phyloP scores from a whole-genome alignment of 257 asterid genomes.

The Coffea canephora region DNA sequence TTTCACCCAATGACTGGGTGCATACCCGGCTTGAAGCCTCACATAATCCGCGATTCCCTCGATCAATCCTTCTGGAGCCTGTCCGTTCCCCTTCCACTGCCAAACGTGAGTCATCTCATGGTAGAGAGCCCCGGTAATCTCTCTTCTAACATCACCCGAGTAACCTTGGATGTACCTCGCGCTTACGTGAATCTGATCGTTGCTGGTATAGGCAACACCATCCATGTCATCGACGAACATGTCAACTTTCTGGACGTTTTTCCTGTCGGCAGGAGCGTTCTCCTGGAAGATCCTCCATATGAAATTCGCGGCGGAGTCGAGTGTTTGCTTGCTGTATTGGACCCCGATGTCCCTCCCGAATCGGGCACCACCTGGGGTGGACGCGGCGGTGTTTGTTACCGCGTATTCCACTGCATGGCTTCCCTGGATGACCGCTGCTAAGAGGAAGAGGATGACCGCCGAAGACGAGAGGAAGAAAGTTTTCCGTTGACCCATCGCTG shows the following conservation, averaged over 20 bases:
- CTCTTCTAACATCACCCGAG: constrained; percentile 33
- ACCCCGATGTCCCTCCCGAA: constrained; percentile 47
- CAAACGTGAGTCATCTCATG: constrained; percentile 63
- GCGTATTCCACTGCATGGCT: not conserved
- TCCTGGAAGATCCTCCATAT: constrained; percentile 46
- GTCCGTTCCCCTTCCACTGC: constrained; percentile 62
- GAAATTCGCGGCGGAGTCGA: constrained; percentile 32
- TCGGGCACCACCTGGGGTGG: constrained; percentile 53
- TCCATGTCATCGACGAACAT: constrained; percentile 52
- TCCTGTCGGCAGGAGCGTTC: constrained; percentile 31
- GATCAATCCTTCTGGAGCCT: constrained; percentile 43
- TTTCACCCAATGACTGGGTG: constrained; percentile 52
- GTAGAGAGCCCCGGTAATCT: constrained; percentile 48
- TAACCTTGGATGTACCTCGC: constrained; percentile 39
- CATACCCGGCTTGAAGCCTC: constrained; percentile 50
- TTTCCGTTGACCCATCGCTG: not conserved
- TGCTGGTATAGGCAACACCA: constrained; percentile 43
- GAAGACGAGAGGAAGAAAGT: not conserved
- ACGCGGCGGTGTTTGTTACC: constrained; percentile 35
- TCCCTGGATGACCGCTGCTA: not conserved
- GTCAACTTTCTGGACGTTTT: constrained; percentile 31
- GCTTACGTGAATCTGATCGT: constrained; percentile 53
- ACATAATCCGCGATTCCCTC: constrained; percentile 65
- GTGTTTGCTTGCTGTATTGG: constrained; percentile 21
- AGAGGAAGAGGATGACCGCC: not conserved